Conservation (phyloP, 176 grass and related monocot species). For the maize (Zea mays) region Zm-B73-REFERENCE-NAM-5.0 NC_050103.1:152686001-152686500, state of each 20-base stretch:
- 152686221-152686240: background rate
- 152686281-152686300: conserved; percentile 23
- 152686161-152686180: background rate
- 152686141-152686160: background rate
- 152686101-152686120: background rate
- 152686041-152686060: conserved; percentile 19
- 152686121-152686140: background rate
- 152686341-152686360: background rate
- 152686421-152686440: conserved; percentile 84
- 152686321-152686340: conserved; percentile 10
- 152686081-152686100: background rate
- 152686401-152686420: conserved; percentile 71
- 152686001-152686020: background rate
- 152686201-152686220: background rate
- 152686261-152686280: conserved; percentile 22
- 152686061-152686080: background rate
- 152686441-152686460: conserved; percentile 95
- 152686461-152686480: conserved; percentile 93
- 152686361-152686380: conserved; percentile 31
- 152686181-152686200: background rate
- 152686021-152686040: conserved; percentile 4
- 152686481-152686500: conserved; percentile 31
- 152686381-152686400: conserved; percentile 53
- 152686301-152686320: conserved; percentile 17
- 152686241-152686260: background rate